These are phyloP conservation scores for Podaxis rugospora DNA, from an alignment of 768 basidiomycete genomes.

Conservation along the genomic window DNA sequence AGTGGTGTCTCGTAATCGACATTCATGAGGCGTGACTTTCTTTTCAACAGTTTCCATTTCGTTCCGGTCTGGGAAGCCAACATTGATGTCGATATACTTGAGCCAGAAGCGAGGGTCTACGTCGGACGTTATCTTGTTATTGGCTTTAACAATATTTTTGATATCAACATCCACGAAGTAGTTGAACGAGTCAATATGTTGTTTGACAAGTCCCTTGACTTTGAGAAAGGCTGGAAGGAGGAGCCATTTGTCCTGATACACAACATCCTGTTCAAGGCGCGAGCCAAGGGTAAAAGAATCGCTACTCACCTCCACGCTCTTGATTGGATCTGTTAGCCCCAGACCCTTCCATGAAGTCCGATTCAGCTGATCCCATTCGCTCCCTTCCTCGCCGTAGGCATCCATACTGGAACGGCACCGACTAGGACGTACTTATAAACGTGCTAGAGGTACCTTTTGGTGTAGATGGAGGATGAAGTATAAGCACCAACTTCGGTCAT, in stretches of 20 bases:
- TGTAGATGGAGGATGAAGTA: not conserved
- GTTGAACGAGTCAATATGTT: conserved; percentile 98
- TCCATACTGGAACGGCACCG: not conserved
- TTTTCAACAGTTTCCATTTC: conserved; percentile 77
- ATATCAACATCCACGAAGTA: conserved; percentile 98
- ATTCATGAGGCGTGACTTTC: conserved; percentile 93
- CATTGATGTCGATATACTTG: conserved; percentile 92
- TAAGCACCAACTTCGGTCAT: not conserved
- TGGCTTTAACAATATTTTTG: conserved; percentile 92
- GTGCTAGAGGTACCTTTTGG: not conserved
- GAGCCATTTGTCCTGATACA: conserved; percentile 92
- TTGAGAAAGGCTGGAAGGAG: conserved; percentile 93
- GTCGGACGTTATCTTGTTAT: conserved; percentile 92
- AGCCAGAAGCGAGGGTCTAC: conserved; percentile 97
- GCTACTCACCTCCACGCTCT: conserved; percentile 78
- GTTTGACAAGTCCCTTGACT: conserved; percentile 98
- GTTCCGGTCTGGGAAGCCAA: conserved; percentile 87
- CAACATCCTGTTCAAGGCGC: not conserved
- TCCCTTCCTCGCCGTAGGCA: conserved; percentile 20
- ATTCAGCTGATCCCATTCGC: conserved; percentile 56
- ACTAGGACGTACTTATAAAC: not conserved
- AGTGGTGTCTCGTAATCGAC: conserved; percentile 90
- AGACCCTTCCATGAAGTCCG: conserved; percentile 68
- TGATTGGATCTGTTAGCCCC: conserved; percentile 84
- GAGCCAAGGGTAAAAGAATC: not conserved